Evolutionary conservation across 1,284 basidiomycete species (phyloP).

Genomic region (Ganoderma meredithae): DNA sequence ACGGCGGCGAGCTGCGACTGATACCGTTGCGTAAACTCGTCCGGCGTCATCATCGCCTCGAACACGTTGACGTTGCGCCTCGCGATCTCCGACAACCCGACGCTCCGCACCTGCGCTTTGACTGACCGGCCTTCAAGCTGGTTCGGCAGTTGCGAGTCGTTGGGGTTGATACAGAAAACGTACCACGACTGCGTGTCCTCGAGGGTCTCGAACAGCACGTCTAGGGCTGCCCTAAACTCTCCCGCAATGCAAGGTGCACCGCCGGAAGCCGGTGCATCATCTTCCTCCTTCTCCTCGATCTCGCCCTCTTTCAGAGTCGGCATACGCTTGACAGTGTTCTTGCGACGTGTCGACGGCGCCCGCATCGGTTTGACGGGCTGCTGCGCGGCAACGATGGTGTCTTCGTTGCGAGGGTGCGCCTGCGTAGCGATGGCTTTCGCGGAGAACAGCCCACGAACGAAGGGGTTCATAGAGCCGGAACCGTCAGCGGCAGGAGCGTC

Average conservation of each 20-base stretch:
- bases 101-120: slow-evolving; percentile 89
- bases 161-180: slow-evolving; percentile 92
- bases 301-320: slow-evolving; percentile 65
- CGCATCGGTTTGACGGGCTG: slow-evolving; percentile 94
- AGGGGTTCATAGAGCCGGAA: slow-evolving; percentile 86
- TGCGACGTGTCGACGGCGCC: slow-evolving; percentile 86
- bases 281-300: slow-evolving; percentile 63
- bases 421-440: slow-evolving; percentile 89
- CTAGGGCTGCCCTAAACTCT: slow-evolving; percentile 85
- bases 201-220: slow-evolving; percentile 88
- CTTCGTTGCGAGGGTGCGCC: slow-evolving; percentile 90
- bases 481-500: slow-evolving; percentile 62
- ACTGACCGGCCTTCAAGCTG: slow-evolving; percentile 93
- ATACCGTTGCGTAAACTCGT: slow-evolving; percentile 91
- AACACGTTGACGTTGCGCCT: slow-evolving; percentile 73
- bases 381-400: slow-evolving; percentile 93
- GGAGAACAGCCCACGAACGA: slow-evolving; percentile 91
- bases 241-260: slow-evolving; percentile 82
- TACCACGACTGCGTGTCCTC: slow-evolving; percentile 94
- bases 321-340: slow-evolving; percentile 72
- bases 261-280: slow-evolving; percentile 42
- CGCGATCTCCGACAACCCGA: slow-evolving; percentile 84
- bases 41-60: slow-evolving; percentile 87
- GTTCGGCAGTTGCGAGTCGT: slow-evolving; percentile 93
- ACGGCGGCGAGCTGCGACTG: slow-evolving; percentile 59